Base-by-base conservation (phyloP, 2,329 filamentous ascomycete species). In the Cercospora zeae-maydis region DNA sequence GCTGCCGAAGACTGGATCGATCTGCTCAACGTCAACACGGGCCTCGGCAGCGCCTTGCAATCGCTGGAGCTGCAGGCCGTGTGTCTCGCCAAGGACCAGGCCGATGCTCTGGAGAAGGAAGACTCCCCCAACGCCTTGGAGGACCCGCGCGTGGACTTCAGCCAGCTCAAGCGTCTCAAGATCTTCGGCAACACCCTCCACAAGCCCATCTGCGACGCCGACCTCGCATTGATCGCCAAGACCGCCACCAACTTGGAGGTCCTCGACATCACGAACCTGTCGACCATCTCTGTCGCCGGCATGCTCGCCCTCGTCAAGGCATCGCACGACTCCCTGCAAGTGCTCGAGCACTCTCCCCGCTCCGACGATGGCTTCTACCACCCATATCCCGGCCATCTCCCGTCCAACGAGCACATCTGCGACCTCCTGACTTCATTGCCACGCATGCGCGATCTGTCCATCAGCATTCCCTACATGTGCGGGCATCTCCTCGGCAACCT, bases 121-220 rank as follows among this genome's bases (percentile, higher is more conserved):
- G 54, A 47, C 39, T 68, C 71, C 1, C 66, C 70, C 9, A 72
- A 76, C 58, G 77, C 81, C 9, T 73, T 84, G 14, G 73, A 77
- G 53, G 78, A 80, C 45, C 62, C 70, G 7, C 65, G 70, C 1
- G 78, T 82, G 63, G 77, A 82, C 71, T 84, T 84, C 67, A 74
- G 79, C 63, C 74, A 77, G 33, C 76, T 84, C 47, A 78, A 77
- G 59, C 79, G 81, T 19, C 73, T 84, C 58, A 84, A 84, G 72
- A 77, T 84, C 62, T 83, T 83, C 66, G 82, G 82, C 61, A 80
- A 83, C 72, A 83, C 82, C 6, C 78, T 78, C 45, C 78, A 82
- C 72, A 81, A 80, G 74, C 82, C 82, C 3, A 75, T 84, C 65
- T 79, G 73, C 36, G 82, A 84, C 63, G 71, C 73, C 2, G 82